Conservation (phyloP, 2,329 filamentous ascomycete species). For the Aspergillus ochraceoroseus region DNA sequence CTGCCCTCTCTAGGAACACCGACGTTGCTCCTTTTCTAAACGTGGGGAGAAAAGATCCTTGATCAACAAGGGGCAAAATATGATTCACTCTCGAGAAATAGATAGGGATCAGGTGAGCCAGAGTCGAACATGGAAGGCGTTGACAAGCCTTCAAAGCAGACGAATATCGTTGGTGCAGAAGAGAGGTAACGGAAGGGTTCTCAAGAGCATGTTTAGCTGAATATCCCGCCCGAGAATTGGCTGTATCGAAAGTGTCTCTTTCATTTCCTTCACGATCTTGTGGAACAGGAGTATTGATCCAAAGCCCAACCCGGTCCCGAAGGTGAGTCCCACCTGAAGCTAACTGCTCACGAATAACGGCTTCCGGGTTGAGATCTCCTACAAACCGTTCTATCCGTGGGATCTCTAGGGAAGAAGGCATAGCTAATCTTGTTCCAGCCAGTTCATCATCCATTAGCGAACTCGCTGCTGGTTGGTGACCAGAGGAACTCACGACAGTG, state of each 20-base stretch:
- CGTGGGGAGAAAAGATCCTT: slow-evolving; percentile 24
- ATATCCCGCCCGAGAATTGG: slow-evolving; percentile 1
- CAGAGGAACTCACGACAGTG: not conserved
- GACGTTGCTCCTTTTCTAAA: slow-evolving; percentile 27
- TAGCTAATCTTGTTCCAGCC: not conserved
- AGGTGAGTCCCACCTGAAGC: slow-evolving; percentile 23
- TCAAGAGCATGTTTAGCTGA: slow-evolving; percentile 5
- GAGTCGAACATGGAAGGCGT: slow-evolving; percentile 32
- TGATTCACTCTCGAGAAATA: slow-evolving; percentile 39
- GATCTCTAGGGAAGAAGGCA: slow-evolving; percentile 9
- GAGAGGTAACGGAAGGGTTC: slow-evolving; percentile 12
- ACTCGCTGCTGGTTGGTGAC: slow-evolving; percentile 1
- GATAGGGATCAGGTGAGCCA: slow-evolving; percentile 31
- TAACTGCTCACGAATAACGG: slow-evolving; percentile 35
- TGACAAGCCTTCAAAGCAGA: slow-evolving; percentile 27
- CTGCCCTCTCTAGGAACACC: slow-evolving; percentile 37
- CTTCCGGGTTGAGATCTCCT: slow-evolving; percentile 41
- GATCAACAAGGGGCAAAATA: slow-evolving; percentile 38
- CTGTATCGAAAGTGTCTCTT: slow-evolving; percentile 1
- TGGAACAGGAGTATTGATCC: slow-evolving; percentile 27
- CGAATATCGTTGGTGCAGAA: slow-evolving; percentile 25
- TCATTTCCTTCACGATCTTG: slow-evolving; percentile 11
- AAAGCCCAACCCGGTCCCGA: slow-evolving; percentile 32
- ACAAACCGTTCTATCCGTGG: slow-evolving; percentile 34
- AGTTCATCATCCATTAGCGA: slow-evolving; percentile 1